A percentile compares a stretch with the other conserved stretches of the same genome.
These are phyloP conservation scores for Trichoderma aggressivum DNA, from an alignment of 2,329 filamentous ascomycete genomes.

Conservation along the genomic window DNA sequence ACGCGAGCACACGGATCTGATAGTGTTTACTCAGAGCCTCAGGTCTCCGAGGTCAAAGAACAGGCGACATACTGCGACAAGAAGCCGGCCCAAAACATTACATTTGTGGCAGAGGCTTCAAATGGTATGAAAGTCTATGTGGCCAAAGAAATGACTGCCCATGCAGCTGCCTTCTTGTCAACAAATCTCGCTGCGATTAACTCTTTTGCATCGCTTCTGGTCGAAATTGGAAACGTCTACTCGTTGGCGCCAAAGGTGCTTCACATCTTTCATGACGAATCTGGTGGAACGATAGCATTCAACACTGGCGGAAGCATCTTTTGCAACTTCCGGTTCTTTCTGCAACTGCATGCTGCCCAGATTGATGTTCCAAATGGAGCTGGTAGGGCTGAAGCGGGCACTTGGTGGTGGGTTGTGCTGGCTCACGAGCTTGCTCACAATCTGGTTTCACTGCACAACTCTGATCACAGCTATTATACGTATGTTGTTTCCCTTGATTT, in stretches of 20 bases:
- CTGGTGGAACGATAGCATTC: conserved; percentile 84
- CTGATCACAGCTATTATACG: conserved; percentile 80
- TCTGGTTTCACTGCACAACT: conserved; percentile 72
- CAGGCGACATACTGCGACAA: conserved; percentile 84
- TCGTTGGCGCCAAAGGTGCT: conserved; percentile 63
- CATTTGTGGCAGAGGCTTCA: conserved; percentile 64
- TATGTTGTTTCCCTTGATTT: conserved; percentile 36
- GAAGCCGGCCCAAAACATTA: conserved; percentile 68
- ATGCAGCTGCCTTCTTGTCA: conserved; percentile 54
- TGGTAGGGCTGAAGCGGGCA: conserved; percentile 63
- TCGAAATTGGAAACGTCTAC: conserved; percentile 70
- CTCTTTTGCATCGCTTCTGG: conserved; percentile 65
- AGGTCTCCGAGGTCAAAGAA: conserved; percentile 72
- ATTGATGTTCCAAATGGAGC: conserved; percentile 39
- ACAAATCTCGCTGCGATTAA: conserved; percentile 61
- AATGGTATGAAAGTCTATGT: conserved; percentile 74
- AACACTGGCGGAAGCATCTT: conserved; percentile 85
- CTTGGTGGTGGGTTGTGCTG: conserved; percentile 94
- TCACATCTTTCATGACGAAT: conserved; percentile 83
- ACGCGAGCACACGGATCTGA: conserved; percentile 74
- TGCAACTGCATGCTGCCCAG: conserved; percentile 66
- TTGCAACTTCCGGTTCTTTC: conserved; percentile 87
- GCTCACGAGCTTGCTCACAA: conserved; percentile 97
- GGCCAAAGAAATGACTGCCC: conserved; percentile 48
- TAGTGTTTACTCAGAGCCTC: conserved; percentile 67